These are phyloP conservation scores for Vicia faba DNA, from an alignment of 306 rosid genomes.

Conservation along the genomic window DNA sequence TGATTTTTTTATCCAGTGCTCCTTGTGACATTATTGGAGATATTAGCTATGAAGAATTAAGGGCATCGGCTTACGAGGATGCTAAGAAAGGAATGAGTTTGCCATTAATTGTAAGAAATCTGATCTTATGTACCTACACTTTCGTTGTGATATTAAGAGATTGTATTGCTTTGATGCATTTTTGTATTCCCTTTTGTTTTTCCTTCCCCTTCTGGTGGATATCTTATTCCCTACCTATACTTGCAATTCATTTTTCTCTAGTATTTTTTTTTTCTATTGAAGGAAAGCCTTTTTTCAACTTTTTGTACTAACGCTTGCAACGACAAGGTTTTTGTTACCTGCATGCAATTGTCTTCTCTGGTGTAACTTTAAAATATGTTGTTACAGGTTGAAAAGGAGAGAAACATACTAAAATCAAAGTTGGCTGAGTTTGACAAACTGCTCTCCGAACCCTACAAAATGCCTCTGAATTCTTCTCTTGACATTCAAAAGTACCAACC, in stretches of 20 bases:
- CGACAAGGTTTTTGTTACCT: constrained; percentile 20
- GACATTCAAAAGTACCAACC: constrained; percentile 47
- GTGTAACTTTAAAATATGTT: constrained; percentile 32
- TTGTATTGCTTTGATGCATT: constrained; percentile 16
- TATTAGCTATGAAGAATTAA: constrained; percentile 85
- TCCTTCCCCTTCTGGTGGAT: background rate
- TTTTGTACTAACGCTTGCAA: background rate
- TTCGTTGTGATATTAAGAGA: constrained; percentile 21
- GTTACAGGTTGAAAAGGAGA: constrained; percentile 87
- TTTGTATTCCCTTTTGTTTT: constrained; percentile 12
- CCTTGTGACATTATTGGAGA: constrained; percentile 92
- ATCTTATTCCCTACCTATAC: constrained; percentile 6
- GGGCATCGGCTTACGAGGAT: constrained; percentile 85
- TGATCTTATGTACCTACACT: constrained; percentile 14
- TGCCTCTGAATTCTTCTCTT: constrained; percentile 42
- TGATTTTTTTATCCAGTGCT: constrained; percentile 52
- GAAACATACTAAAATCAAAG: constrained; percentile 72
- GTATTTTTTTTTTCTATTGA: background rate
- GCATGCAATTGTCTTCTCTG: constrained; percentile 34
- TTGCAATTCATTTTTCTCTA: constrained; percentile 21
- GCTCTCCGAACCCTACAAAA: constrained; percentile 54
- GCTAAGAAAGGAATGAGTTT: constrained; percentile 67
- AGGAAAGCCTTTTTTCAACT: constrained; percentile 2
- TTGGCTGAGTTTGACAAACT: constrained; percentile 70
- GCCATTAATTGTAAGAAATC: constrained; percentile 72